These are phyloP conservation scores for Helianthus tuberosus DNA, from an alignment of 129 eudicot species.

Conservation along the genomic window DNA sequence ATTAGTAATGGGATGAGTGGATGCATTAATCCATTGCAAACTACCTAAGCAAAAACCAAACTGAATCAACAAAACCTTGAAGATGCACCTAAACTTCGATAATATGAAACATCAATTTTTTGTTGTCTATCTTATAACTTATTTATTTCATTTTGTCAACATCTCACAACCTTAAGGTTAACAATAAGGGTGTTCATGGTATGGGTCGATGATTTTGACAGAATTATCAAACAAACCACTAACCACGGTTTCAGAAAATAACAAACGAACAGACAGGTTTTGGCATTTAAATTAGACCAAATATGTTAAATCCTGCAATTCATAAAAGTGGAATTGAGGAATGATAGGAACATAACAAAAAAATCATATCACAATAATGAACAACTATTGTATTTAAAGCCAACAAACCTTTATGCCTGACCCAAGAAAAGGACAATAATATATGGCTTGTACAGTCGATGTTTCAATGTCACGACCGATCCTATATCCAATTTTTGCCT, in stretches of 20 bases:
- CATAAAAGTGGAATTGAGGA: constrained; percentile 3
- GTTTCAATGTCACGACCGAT: constrained; percentile 61
- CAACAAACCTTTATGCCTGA: constrained; percentile 64
- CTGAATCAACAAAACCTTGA: no score
- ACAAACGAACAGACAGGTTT: no score
- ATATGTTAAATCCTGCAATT: constrained; percentile 62
- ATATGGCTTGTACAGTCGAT: constrained; percentile 65
- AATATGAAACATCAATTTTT: not conserved
- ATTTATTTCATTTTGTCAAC: not conserved
- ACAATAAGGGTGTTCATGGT: not conserved
- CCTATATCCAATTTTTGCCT: constrained; percentile 85
- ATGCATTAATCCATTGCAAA: no score
- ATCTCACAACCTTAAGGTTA: no score
- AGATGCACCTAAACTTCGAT: not conserved
- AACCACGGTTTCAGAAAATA: no score
- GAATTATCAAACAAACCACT: no score
- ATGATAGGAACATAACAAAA: constrained; percentile 1
- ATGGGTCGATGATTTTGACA: no score
- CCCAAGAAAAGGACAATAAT: constrained; percentile 83
- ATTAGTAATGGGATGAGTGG: no score
- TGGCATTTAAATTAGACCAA: not conserved
- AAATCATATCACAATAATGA: not conserved
- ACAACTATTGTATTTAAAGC: not conserved
- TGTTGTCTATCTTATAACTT: not conserved
- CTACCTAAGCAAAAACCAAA: no score